These are phyloP conservation scores for Fragaria iinumae DNA, from an alignment of 306 rosid species.

Conservation along the genomic window DNA sequence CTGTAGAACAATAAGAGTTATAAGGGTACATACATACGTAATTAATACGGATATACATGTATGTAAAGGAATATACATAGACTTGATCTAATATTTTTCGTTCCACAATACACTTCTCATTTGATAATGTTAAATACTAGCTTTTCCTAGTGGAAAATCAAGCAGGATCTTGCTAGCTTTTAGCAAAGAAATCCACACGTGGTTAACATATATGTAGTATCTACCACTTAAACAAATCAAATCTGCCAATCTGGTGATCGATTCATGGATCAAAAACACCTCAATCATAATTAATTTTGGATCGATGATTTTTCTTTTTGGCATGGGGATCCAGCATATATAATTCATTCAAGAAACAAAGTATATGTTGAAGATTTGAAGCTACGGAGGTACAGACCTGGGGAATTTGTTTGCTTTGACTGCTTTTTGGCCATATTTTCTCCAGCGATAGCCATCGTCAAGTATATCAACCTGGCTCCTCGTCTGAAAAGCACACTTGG, in stretches of 20 bases:
- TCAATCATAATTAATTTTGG: not conserved
- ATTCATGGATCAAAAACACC: not conserved
- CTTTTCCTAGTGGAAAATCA: constrained; percentile 3
- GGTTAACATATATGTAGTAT: not conserved
- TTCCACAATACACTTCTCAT: not conserved
- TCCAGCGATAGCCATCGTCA: constrained; percentile 75
- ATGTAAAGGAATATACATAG: too few relatives aligned
- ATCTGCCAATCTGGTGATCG: not conserved
- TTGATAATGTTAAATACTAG: not conserved
- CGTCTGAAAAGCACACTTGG: constrained; percentile 54
- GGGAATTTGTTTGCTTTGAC: constrained; percentile 58
- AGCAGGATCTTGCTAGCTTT: not conserved
- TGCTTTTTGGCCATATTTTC: constrained; percentile 65
- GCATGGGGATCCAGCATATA: not conserved
- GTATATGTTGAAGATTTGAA: not conserved
- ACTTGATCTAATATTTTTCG: too few relatives aligned
- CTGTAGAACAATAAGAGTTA: too few relatives aligned
- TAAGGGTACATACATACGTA: too few relatives aligned
- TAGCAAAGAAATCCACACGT: not conserved
- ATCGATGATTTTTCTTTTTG: too few relatives aligned
- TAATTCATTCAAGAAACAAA: not conserved
- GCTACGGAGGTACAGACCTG: constrained; percentile 31
- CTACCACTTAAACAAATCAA: not conserved
- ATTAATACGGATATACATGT: too few relatives aligned
- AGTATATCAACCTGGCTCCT: constrained; percentile 58